Base-by-base conservation (phyloP, 2,329 filamentous ascomycete genomes). In the Nemania sp. region DNA sequence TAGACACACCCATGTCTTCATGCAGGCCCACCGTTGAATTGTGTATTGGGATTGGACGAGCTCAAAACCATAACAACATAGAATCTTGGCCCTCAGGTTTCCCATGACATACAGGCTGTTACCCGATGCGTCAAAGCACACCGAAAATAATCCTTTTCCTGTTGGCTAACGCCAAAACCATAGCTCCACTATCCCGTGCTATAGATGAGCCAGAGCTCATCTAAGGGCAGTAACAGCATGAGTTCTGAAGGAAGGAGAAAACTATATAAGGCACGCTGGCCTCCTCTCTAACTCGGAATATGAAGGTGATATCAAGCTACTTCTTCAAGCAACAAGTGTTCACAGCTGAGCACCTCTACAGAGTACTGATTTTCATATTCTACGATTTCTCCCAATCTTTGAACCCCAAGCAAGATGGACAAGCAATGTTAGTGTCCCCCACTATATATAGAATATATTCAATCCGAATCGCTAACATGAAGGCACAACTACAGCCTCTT, bases 81-180 rank as follows among this genome's bases (percentile, higher is more conserved):
- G 38, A 7, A 41, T 5, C 7, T 5, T 10, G 4, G 5, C 32
- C 11, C 20, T 26, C 10, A 26, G 20, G 10, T 41, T 41, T 35
- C n/a, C 24, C 22, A 1, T 24, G 32, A 2, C 20, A 2, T n/a
- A n/a, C n/a, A n/a, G n/a, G n/a, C n/a, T n/a, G n/a, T n/a, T n/a
- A n/a, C n/a, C n/a, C n/a, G n/a, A n/a, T n/a, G n/a, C n/a, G n/a
- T n/a, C n/a, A 47, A 24, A 11, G 27, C 29, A 45, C 2, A 6
- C 55, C 32, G 29, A 57, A 8, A 22, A 10, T 7, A 10, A 15
- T 2, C 8, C 22, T 11, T 1, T 20, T 3, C 13, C 27, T 7
- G 53, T 49, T 64, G 62, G 55, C 11, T 13, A 55, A 47, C 27
- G 10, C 8, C 55, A 53, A 59, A 64, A 54, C 27, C 47, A 38